phyloP scores from a whole-genome alignment of 306 rosid genomes.

The Dalbergia oliveri region DNA sequence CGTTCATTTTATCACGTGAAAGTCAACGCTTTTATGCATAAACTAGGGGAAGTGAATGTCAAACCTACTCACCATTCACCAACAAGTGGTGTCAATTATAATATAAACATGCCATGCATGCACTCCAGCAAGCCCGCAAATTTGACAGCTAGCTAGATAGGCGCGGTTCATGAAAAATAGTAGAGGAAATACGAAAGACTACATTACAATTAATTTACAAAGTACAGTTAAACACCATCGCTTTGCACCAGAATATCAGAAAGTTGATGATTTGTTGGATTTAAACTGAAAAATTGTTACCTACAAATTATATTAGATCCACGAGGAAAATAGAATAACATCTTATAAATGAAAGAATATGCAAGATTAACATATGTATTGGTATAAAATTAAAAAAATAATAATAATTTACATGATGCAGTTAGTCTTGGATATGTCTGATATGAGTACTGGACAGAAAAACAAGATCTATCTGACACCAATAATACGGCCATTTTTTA shows the following conservation, averaged over 20 bases:
- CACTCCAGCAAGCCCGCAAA: background rate
- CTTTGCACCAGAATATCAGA: background rate
- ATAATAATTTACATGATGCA: background rate
- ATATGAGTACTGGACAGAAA: background rate
- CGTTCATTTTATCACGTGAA: background rate
- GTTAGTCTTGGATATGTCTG: background rate
- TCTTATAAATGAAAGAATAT: background rate
- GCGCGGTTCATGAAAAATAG: background rate
- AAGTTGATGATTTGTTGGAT: background rate
- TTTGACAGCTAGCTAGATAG: background rate
- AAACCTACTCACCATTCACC: background rate
- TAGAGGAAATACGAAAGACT: background rate
- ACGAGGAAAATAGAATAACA: background rate
- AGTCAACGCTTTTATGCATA: slow-evolving; percentile 31
- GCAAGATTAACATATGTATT: background rate
- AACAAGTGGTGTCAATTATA: slow-evolving; percentile 21
- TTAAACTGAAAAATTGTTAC: background rate
- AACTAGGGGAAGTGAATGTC: background rate
- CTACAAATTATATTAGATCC: background rate
- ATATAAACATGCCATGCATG: slow-evolving; percentile 26
- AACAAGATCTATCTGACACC: background rate
- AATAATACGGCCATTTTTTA: background rate
- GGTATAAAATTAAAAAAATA: background rate
- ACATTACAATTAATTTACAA: too few species aligned
- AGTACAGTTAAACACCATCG: too few species aligned